Base-by-base conservation (phyloP, 495 filamentous ascomycete species). In the Lasiosphaeris hirsuta region DNA sequence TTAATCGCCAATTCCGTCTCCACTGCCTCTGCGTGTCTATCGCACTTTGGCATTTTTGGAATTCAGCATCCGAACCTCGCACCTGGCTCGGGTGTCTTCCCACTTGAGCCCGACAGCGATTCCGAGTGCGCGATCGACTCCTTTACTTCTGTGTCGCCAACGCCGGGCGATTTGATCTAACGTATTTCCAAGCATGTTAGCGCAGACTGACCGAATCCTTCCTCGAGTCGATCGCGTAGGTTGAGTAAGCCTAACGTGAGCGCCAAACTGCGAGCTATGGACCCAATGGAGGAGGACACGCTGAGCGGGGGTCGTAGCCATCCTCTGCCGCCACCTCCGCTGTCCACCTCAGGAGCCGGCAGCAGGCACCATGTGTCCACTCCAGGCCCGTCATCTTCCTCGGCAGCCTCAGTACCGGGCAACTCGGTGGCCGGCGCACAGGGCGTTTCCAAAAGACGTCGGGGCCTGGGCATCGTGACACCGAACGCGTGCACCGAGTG, bases 401-500 rank as follows among this genome's bases (percentile, higher is more conserved):
- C 60, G 54, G 15, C 49, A 13, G 34, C 57, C 46, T 36, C 49
- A n/a, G 39, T 10, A 3, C 10, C 57, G 30, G 40, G 39, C 8
- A 18, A 50, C 7, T 33, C 36, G 18, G 43, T 39, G 11, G 18
- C 10, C 14, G 1, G 41, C 19, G 10, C 14, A 46, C 35, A 61
- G 3, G 63, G 65, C 19, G 56, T 69, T 6, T 75, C 75, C 4
- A 79, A 76, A 59, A 63, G 78, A 17, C 70, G 76, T 54, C 72
- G 80, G 45, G 80, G 80, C 13, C 59, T 78, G 4, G 79, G 79
- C 11, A 64, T 81, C 7, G 79, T 83, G 7, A 83, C 80, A 4
- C 74, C 74, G 36, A 83, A 81, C 56, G 80, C 80, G 1, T 83
- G 80, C 62, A 82, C 76, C 30, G 80, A 82, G 63, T 83, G 80